Percentiles rank a stretch among this genome's conserved stretches.
Conservation (phyloP, 345 rosid species). For the Jatropha curcas region DNA sequence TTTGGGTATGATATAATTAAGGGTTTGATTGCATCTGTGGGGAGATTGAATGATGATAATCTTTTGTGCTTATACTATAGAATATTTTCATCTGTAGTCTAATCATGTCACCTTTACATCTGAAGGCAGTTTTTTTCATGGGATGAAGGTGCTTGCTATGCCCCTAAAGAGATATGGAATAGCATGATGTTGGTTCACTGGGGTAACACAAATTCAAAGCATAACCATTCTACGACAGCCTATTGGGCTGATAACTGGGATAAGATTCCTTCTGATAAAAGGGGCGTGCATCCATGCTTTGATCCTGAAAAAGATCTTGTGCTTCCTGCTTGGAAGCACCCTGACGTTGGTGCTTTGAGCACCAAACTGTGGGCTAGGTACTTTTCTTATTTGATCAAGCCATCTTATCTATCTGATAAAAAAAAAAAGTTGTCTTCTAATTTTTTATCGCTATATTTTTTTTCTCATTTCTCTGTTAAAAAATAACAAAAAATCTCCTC, state of each 20-base stretch:
- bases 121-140: constrained; percentile 92
- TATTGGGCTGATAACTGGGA: constrained; percentile 93
- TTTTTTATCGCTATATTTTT: too few species aligned
- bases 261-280: constrained; percentile 57
- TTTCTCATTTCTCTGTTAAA: background rate
- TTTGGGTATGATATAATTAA: constrained; percentile 63
- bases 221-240: constrained; percentile 90
- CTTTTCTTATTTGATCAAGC: constrained; percentile 5
- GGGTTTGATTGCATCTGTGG: constrained; percentile 6
- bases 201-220: constrained; percentile 98
- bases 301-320: constrained; percentile 94
- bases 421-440: too few species aligned
- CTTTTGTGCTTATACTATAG: background rate
- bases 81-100: constrained; percentile 24
- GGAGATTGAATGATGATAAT: background rate
- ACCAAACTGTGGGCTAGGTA: constrained; percentile 74
- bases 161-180: constrained; percentile 99
- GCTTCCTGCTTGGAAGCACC: constrained; percentile 96
- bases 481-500: background rate
- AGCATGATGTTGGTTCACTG: constrained; percentile 98
- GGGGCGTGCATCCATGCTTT: constrained; percentile 94
- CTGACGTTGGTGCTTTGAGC: constrained; percentile 58
- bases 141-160: constrained; percentile 99
- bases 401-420: constrained; percentile 4
- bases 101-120: constrained; percentile 34